Evolutionary conservation across 345 rosid genomes (phyloP).

Genomic region (Populus euphratica): DNA sequence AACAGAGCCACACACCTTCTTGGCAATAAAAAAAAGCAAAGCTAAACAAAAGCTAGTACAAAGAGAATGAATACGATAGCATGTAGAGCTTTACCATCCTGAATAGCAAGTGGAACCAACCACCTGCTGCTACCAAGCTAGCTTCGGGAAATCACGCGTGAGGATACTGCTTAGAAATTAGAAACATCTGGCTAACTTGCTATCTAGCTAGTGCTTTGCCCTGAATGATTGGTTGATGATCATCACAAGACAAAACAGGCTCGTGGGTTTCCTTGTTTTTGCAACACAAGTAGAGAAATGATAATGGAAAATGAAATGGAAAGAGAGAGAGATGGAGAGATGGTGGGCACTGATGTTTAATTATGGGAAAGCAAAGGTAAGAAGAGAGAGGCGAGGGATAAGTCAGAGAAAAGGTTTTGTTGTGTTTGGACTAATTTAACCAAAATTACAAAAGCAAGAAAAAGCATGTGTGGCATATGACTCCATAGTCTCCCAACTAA

Average conservation of each 20-base stretch:
- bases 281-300: conserved; percentile 12
- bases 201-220: conserved; percentile 1
- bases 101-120: conserved; percentile 6
- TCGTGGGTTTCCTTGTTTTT: conserved; percentile 9
- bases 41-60: not conserved
- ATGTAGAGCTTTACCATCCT: conserved; percentile 5
- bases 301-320: not conserved
- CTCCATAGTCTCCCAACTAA: not conserved
- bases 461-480: not conserved
- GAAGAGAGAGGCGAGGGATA: conserved; percentile 42
- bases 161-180: conserved; percentile 21
- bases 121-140: conserved; percentile 21
- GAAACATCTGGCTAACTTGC: conserved; percentile 10
- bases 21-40: not conserved
- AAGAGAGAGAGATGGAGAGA: conserved; percentile 11
- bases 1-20: not conserved
- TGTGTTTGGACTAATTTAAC: conserved; percentile 16
- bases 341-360: conserved; percentile 35
- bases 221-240: not conserved
- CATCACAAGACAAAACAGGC: conserved; percentile 10
- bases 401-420: conserved; percentile 27
- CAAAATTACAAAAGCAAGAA: conserved; percentile 10
- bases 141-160: conserved; percentile 31
- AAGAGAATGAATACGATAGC: not conserved
- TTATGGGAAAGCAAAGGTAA: conserved; percentile 59